Conservation (phyloP, 768 basidiomycete genomes). For the Myochromella boudieri region DNA sequence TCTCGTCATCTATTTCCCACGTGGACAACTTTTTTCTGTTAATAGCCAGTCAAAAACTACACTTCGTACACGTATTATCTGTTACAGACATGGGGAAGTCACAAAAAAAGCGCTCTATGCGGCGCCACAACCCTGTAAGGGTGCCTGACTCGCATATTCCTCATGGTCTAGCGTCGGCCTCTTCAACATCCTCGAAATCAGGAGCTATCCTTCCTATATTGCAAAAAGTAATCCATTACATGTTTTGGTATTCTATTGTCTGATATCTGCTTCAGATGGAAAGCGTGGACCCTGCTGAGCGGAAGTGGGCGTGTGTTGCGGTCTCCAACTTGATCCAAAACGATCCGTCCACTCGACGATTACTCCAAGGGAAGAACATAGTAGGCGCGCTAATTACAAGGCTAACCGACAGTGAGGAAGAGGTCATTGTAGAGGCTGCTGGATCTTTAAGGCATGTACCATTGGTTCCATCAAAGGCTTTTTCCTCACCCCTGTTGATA, state of each 20-base stretch:
- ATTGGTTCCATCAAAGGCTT: background rate
- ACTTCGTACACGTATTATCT: background rate
- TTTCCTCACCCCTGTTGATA: too few species aligned
- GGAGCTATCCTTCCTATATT: conserved; percentile 85
- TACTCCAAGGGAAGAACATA: conserved; percentile 89
- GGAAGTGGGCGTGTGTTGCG: conserved; percentile 95
- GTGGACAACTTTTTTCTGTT: background rate
- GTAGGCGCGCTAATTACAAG: conserved; percentile 84
- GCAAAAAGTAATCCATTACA: conserved; percentile 62
- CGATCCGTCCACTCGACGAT: conserved; percentile 85
- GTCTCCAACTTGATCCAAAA: conserved; percentile 96
- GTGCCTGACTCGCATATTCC: conserved; percentile 93
- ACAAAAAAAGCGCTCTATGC: conserved; percentile 83
- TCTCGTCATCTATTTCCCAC: too few species aligned
- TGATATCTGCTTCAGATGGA: conserved; percentile 55
- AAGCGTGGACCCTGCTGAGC: conserved; percentile 72
- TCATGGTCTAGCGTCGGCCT: conserved; percentile 74
- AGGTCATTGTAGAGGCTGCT: conserved; percentile 86
- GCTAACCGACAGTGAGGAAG: conserved; percentile 87
- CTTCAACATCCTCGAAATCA: conserved; percentile 70
- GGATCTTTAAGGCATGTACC: conserved; percentile 77
- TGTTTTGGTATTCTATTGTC: background rate
- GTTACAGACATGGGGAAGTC: conserved; percentile 77
- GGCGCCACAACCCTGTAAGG: conserved; percentile 90
- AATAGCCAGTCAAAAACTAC: background rate